Evolutionary conservation across 2,329 filamentous ascomycete species (phyloP), one percentile per base, ranked within the genome.

Genomic region (Dactylellina cionopaga): DNA sequence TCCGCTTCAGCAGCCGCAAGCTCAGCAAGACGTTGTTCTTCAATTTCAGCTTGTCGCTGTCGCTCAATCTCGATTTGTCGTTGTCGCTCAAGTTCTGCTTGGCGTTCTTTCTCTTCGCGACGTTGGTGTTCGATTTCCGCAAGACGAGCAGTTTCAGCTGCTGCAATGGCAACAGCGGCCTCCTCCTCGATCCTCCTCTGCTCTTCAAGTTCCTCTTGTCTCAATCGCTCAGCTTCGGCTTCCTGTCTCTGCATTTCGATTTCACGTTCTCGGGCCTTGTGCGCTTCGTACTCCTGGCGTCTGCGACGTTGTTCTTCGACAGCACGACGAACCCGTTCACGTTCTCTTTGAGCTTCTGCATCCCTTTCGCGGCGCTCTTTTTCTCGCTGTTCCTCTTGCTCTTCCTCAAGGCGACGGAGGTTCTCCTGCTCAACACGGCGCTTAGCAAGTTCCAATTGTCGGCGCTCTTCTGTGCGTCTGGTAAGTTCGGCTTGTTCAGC

Each of bases 361-460:
- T 73, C 69, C 15, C 69, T 60, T 39, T 73, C 69, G 31, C 47
- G 60, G 17, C 69, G 69, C 44, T 73, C 69, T 22, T 35, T 66
- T 22, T 66, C 54, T 29, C 69, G 37, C 52, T 73, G 69, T 27
- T 66, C 60, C 37, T 73, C 69, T n/a, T 73, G 69, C 22, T 73
- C 59, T n/a, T 55, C 5, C 29, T 73, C 60, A n/a, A 66, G 62
- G 35, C 69, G 69, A 27, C 69, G 69, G 4, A 73, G 52, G 24
- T 65, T 73, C 19, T 73, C 69, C 44, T 65, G 60, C 27, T 73
- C 69, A n/a, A 73, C 69, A 44, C 59, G 60, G 17, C 69, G 69
- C 22, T 64, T 65, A 4, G 69, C 69, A 4, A 64, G 56, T 35
- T 73, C 69, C 5, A 73, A 37, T 43, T 73, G 60, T 19, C 69